These are phyloP conservation scores for Podaxis sp. DNA, from an alignment of 768 basidiomycete genomes.

Conservation along the genomic window DNA sequence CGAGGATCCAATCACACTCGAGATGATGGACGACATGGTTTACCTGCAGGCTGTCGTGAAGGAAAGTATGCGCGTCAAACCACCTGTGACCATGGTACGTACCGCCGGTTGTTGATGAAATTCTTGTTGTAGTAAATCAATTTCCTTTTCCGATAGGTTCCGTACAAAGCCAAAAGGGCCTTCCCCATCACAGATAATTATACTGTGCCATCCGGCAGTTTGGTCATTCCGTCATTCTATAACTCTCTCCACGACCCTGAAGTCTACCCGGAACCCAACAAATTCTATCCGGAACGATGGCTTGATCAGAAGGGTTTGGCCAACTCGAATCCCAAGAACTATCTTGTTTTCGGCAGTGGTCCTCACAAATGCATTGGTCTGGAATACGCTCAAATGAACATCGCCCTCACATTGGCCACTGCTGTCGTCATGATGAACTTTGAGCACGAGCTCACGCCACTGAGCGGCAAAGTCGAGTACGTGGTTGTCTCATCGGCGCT, in stretches of 20 bases:
- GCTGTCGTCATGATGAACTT: constrained; percentile 80
- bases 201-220: constrained; percentile 86
- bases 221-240: constrained; percentile 95
- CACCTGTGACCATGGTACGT: constrained; percentile 93
- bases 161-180: constrained; percentile 85
- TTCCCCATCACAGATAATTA: constrained; percentile 94
- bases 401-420: constrained; percentile 81
- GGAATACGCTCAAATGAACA: constrained; percentile 93
- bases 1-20: constrained; percentile 77
- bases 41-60: constrained; percentile 92
- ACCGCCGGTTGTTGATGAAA: background rate
- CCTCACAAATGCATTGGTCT: constrained; percentile 91
- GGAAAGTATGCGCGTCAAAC: constrained; percentile 88
- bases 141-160: constrained; percentile 56
- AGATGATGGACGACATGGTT: constrained; percentile 89
- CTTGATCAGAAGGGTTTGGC: constrained; percentile 79
- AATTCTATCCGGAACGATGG: constrained; percentile 89
- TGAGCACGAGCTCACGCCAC: constrained; percentile 81
- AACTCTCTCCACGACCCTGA: constrained; percentile 88
- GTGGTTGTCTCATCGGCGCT: constrained; percentile 30
- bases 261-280: constrained; percentile 85
- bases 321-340: constrained; percentile 88
- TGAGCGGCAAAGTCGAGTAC: constrained; percentile 80
- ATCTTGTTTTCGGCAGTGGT: constrained; percentile 92
- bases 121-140: constrained; percentile 17